Base-by-base conservation (phyloP, 768 basidiomycete genomes). In the Suillus variegatus region DNA sequence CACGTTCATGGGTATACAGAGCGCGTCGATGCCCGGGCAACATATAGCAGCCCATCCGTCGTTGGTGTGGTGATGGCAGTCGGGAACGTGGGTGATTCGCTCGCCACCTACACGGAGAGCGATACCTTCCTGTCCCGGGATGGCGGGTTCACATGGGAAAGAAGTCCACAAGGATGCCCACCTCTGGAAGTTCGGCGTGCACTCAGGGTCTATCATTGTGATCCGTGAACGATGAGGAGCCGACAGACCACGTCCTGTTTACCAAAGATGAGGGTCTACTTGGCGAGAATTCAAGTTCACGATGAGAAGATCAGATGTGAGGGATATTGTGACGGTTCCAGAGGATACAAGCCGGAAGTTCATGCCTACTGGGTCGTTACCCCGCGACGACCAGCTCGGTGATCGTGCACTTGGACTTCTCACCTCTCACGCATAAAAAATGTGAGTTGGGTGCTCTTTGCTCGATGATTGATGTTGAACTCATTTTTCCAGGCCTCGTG, bases 161-260 rank as follows among this genome's bases (percentile, higher is more conserved):
- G 97, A 99, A 79, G 91, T 99, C 1, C 95, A 95, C 82, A 99
- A 99, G 75, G 96, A 95, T 68, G 96, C 97, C 0, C 92, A 99
- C 73, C 82, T 98, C 40, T 99, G 94, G 95, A 95, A 96, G 75
- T 99, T 97, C 71, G 97, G 97, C 35, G 97, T n/a, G n/a, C n/a
- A 99, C 79, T 97, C 94, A 0, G 97, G 97, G 3, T 95, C 96
- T 1, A 84, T 99, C 64, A 83, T 99, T 36, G 81, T 99, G 70
- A 90, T 99, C 80, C 80, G 94, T 88, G 47, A 98, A 99, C 75
- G 97, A 99, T 76, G 95, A 99, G 73, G 91, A 91, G 65, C 86
- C 95, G 0, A 96, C 93, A 3, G 92, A 97, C 71, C 90, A 92
- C 67, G 85, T 99, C 52, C 74, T 96, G 67, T 98, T 89, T 80